Evolutionary conservation across 805 yeast species (phyloP).

Genomic region (Candida maesae): DNA sequence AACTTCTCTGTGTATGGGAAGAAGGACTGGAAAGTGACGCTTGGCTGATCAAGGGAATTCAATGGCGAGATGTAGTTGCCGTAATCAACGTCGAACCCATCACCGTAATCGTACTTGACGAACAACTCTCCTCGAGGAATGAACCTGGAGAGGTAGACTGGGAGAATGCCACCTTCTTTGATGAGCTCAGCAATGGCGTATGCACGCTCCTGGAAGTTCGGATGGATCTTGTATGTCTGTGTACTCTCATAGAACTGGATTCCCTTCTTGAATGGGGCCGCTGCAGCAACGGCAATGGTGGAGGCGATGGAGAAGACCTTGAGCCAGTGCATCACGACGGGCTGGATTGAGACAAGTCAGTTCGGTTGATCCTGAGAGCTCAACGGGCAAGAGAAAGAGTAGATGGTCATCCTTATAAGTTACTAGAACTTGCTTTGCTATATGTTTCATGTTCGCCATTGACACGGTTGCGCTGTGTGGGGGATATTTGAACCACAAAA

Average conservation of each 20-base stretch:
- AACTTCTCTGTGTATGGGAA: slow-evolving; percentile 11
- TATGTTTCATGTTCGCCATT: no score
- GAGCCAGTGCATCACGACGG: no score
- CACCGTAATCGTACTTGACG: slow-evolving; percentile 10
- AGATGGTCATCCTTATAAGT: no score
- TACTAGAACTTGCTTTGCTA: no score
- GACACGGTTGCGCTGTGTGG: no score
- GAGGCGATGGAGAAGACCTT: background rate
- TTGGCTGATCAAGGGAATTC: slow-evolving; percentile 15
- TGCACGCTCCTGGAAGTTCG: slow-evolving; percentile 5
- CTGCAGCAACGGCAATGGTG: background rate
- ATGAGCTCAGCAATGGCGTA: slow-evolving; percentile 3
- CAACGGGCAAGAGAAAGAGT: background rate
- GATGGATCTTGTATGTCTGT: slow-evolving; percentile 8
- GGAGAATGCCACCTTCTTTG: slow-evolving; percentile 2
- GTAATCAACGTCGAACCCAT: slow-evolving; percentile 10
- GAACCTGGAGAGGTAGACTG: slow-evolving; percentile 16
- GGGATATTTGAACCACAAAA: no score
- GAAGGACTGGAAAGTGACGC: slow-evolving; percentile 13
- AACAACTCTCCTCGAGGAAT: slow-evolving; percentile 18
- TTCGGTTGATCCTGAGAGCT: background rate
- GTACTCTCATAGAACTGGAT: slow-evolving; percentile 5
- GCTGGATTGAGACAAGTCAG: no score
- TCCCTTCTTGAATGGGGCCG: background rate
- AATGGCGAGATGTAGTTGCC: slow-evolving; percentile 22